phyloP scores from a whole-genome alignment of 306 rosid genomes.

The Delonix regia region DNA sequence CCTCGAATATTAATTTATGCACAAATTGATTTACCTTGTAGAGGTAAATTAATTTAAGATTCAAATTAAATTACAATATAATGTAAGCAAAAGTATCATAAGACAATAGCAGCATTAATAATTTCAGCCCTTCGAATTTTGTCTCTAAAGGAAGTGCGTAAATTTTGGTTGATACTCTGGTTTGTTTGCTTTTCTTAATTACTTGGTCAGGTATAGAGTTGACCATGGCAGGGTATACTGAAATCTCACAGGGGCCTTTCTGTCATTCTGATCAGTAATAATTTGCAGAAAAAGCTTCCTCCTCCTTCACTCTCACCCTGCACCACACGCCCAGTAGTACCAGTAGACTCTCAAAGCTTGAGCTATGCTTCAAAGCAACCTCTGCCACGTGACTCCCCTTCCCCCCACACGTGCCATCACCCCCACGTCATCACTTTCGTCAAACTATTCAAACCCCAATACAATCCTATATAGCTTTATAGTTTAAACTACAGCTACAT shows the following conservation, averaged over 20 bases:
- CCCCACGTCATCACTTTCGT: constrained; percentile 38
- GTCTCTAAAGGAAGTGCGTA: too few relatives aligned
- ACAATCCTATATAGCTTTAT: not conserved
- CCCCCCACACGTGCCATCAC: constrained; percentile 43
- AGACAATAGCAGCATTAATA: too few relatives aligned
- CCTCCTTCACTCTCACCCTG: constrained; percentile 24
- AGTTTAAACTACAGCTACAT: too few relatives aligned
- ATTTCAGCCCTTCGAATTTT: too few relatives aligned
- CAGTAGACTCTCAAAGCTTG: constrained; percentile 35
- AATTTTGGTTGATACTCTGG: too few relatives aligned
- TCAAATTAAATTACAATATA: too few relatives aligned
- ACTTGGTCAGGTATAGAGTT: constrained; percentile 41
- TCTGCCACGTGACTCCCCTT: constrained; percentile 42
- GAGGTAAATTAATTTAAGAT: too few relatives aligned
- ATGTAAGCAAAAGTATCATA: too few relatives aligned
- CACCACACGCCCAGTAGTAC: constrained; percentile 4
- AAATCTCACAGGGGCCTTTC: constrained; percentile 22
- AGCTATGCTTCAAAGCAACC: constrained; percentile 30
- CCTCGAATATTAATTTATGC: too few relatives aligned
- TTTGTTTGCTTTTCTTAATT: not conserved
- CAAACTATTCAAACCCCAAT: not conserved
- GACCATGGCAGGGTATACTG: constrained; percentile 30
- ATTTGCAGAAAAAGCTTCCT: constrained; percentile 26
- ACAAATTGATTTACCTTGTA: too few relatives aligned
- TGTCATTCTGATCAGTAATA: constrained; percentile 35